Conservation (phyloP, 2,329 filamentous ascomycete species). For the Neofusicoccum sp. region DNA sequence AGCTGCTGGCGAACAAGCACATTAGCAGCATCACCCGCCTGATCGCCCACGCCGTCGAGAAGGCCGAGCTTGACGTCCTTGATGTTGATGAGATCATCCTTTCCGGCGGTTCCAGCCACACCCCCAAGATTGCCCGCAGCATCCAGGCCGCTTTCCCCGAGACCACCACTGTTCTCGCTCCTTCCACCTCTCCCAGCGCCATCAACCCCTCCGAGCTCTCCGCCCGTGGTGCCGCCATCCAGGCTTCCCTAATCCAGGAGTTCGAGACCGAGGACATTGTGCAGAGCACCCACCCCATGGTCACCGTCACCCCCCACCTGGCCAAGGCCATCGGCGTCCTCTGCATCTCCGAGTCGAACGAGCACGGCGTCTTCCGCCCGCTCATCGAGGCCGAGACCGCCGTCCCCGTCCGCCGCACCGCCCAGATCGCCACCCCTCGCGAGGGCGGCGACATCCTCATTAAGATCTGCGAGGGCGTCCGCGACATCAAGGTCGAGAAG, state of each 20-base stretch:
- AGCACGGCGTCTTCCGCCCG: conserved; percentile 72
- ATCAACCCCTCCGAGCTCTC: conserved; percentile 93
- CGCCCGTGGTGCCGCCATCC: conserved; percentile 88
- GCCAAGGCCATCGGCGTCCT: conserved; percentile 86
- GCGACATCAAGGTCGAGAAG: conserved; percentile 92
- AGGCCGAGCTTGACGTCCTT: conserved; percentile 87
- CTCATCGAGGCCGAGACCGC: conserved; percentile 86
- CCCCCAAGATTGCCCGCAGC: conserved; percentile 86
- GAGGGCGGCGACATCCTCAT: conserved; percentile 86
- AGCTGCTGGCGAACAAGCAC: conserved; percentile 82
- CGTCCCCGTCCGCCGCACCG: conserved; percentile 82
- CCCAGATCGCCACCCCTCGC: conserved; percentile 75
- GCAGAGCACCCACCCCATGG: conserved; percentile 92
- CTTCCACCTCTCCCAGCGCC: conserved; percentile 73
- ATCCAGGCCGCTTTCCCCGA: conserved; percentile 79
- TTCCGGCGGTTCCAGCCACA: conserved; percentile 89
- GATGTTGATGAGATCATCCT: conserved; percentile 96
- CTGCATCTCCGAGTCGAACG: conserved; percentile 60
- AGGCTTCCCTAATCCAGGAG: conserved; percentile 91
- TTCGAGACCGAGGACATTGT: conserved; percentile 94
- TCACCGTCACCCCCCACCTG: conserved; percentile 92
- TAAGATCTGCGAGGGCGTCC: conserved; percentile 83
- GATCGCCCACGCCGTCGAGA: conserved; percentile 82
- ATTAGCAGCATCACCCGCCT: conserved; percentile 87
- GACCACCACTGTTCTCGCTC: conserved; percentile 76